Percentiles rank a stretch among this genome's conserved stretches.
Conservation (phyloP, 306 rosid genomes). For the Urtica urens region DNA sequence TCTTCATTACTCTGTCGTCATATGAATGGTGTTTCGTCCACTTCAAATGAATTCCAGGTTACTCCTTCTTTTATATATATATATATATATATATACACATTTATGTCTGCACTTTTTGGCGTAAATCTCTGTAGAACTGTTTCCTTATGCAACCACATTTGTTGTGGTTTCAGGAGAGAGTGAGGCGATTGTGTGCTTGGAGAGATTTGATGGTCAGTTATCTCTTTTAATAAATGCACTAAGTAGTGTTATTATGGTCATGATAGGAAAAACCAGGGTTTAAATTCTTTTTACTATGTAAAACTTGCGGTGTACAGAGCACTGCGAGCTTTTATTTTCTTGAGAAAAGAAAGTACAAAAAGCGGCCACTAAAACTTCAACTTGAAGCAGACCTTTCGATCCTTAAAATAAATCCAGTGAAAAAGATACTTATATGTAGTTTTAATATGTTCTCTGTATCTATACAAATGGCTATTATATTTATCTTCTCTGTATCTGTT, state of each 20-base stretch:
- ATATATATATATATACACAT: not conserved
- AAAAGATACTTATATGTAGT: too few species aligned
- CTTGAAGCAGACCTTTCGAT: too few species aligned
- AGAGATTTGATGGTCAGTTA: conserved; percentile 84
- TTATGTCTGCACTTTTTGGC: not conserved
- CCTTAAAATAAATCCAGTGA: too few species aligned
- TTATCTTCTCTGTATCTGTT: too few species aligned
- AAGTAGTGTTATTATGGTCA: not conserved
- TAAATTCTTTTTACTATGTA: too few species aligned
- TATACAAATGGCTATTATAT: too few species aligned
- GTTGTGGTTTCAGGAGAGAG: conserved; percentile 43
- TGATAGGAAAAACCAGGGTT: not conserved
- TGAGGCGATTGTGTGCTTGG: conserved; percentile 73
- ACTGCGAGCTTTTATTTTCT: too few species aligned
- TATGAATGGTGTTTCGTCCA: conserved; percentile 12
- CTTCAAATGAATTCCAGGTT: conserved; percentile 60
- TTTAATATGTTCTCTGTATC: too few species aligned
- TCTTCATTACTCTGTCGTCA: conserved; percentile 2
- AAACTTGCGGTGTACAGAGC: too few species aligned
- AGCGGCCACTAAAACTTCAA: too few species aligned
- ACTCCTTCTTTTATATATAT: conserved; percentile 13
- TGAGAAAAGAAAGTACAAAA: too few species aligned
- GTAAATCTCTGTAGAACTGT: not conserved
- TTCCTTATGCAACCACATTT: conserved; percentile 10
- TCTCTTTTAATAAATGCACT: conserved; percentile 6